Evolutionary conservation across 2,329 filamentous ascomycete species (phyloP).

Genomic region (Fusarium proliferatum): DNA sequence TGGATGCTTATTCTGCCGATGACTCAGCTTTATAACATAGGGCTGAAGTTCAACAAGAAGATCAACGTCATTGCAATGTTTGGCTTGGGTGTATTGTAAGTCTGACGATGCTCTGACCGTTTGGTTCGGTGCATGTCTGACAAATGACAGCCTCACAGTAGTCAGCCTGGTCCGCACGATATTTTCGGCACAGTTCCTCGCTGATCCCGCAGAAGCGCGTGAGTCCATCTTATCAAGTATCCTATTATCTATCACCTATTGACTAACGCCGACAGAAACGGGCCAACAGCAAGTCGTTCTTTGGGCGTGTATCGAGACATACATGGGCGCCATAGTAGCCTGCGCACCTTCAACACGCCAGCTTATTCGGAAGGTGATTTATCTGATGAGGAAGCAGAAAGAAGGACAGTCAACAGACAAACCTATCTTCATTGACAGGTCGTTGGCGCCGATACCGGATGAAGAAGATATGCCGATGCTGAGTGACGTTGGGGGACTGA

Average conservation of each 20-base stretch:
- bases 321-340: slow-evolving; percentile 5
- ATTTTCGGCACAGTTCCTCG: not conserved
- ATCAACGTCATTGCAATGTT: slow-evolving; percentile 7
- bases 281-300: fast-evolving
- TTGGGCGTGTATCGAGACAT: not conserved
- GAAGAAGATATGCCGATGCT: not conserved
- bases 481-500: not conserved
- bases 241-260: too few relatives aligned
- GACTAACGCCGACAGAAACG: not conserved
- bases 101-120: not conserved
- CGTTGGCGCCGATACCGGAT: not conserved
- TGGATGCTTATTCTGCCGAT: slow-evolving; percentile 28
- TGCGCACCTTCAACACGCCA: not conserved
- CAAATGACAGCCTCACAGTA: not conserved
- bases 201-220: fast-evolving
- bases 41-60: not conserved
- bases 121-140: not conserved
- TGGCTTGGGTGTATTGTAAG: slow-evolving; percentile 3
- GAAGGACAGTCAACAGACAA: fast-evolving
- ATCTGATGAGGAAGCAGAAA: not conserved
- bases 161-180: not conserved
- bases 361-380: fast-evolving
- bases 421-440: not conserved
- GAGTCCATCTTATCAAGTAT: too few relatives aligned
- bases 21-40: slow-evolving; percentile 11